Base-by-base conservation (phyloP, 75 land plant species). In the Sequoia sempervirens region DNA sequence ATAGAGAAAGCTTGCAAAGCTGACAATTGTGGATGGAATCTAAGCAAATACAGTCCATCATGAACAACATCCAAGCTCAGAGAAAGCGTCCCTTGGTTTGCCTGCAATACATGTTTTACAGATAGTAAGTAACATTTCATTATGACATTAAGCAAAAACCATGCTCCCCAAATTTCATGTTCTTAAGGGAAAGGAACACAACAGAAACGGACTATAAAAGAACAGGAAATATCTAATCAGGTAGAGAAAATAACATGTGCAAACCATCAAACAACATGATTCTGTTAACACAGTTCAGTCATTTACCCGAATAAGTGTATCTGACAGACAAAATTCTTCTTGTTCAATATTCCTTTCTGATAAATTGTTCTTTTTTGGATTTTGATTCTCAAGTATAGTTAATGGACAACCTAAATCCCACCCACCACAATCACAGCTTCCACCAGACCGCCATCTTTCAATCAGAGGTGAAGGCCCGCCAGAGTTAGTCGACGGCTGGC, bases 371-470 rank as follows among this genome's bases (percentile, higher is more conserved):
- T 69, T 47, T 5, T 82, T 34, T 56, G 40, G 66, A 23, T 79
- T 70, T 13, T 54, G 46, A 58, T 79, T 84, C 66, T 83, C 68
- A 5, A 93, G 86, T 72, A 92, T 52, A 13, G 85, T 75, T 13
- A 93, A 81, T 43, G 83, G 85, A 87, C 97, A 95, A 26, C 97
- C 94, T 80, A 88, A 64, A 83, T 95, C 97, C 97, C 97, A 95
- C 56, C 97, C 94, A 78, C 97, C 96, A 91, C 97, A 95, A 53
- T 95, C 97, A 83, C 97, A 95, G 41, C 75, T 74, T 68, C 97
- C 97, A 76, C 92, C 91, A 34, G 92, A 91, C 81, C 52, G 85
- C 97, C 97, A 95, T 66, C 97, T 87, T 8, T 94, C 84, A 13
- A 92, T 87, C 83, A 95, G 83, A 47, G 94, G 89, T 50, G 91